Percentiles rank a stretch among this genome's conserved stretches.
Evolutionary conservation across 768 basidiomycete genomes (phyloP).

Genomic region (Tubosaeta sp.): DNA sequence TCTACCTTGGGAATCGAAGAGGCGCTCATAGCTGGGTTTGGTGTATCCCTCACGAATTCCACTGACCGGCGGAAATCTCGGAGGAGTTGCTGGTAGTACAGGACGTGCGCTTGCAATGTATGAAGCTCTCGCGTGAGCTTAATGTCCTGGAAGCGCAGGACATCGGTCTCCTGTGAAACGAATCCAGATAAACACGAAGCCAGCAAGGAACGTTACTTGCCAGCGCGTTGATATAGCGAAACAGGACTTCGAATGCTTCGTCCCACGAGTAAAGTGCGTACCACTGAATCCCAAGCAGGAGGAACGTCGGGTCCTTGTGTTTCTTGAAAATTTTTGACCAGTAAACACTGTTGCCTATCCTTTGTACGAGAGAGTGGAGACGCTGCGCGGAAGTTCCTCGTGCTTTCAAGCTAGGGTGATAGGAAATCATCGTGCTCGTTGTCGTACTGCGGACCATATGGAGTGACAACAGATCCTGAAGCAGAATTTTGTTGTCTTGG

Average conservation of each 20-base stretch:
- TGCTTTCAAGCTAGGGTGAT: slow-evolving; percentile 18
- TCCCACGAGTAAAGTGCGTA: slow-evolving; percentile 62
- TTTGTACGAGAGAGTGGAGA: slow-evolving; percentile 24
- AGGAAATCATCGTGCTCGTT: slow-evolving; percentile 35
- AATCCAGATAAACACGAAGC: background rate
- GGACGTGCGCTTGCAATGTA: slow-evolving; percentile 49
- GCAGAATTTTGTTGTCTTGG: slow-evolving; percentile 19
- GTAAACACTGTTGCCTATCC: slow-evolving; percentile 32
- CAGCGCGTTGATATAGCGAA: slow-evolving; percentile 46
- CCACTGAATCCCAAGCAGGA: slow-evolving; percentile 45
- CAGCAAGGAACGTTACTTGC: slow-evolving; percentile 24
- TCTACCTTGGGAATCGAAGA: slow-evolving; percentile 11
- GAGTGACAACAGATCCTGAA: slow-evolving; percentile 34
- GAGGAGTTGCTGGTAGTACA: slow-evolving; percentile 51
- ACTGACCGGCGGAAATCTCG: slow-evolving; percentile 52
- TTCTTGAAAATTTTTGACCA: slow-evolving; percentile 30
- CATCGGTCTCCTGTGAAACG: slow-evolving; percentile 39
- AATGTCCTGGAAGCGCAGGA: slow-evolving; percentile 38
- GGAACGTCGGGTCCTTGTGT: slow-evolving; percentile 31
- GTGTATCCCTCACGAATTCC: slow-evolving; percentile 43
- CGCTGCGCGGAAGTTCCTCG: slow-evolving; percentile 23
- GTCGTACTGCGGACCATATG: slow-evolving; percentile 35
- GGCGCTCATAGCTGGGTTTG: slow-evolving; percentile 45
- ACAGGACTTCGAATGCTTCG: slow-evolving; percentile 49
- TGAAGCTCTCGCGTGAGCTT: slow-evolving; percentile 53